Evolutionary conservation across 2,329 filamentous ascomycete species (phyloP), one percentile per base, ranked within the genome.

Genomic region (Escovopsis sp.): DNA sequence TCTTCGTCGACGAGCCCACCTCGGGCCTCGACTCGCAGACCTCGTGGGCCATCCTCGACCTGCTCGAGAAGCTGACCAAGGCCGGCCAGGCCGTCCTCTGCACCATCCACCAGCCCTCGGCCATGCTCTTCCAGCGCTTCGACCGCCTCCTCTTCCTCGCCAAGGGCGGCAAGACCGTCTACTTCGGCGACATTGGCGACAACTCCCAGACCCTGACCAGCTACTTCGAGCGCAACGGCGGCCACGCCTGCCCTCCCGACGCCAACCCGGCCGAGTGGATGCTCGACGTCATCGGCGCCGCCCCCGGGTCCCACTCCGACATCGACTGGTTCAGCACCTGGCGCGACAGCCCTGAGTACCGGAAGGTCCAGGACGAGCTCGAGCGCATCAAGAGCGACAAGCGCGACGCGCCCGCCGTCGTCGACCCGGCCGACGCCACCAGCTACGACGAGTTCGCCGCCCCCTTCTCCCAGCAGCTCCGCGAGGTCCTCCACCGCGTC

Each of bases 51-150:
- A 94, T 95, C 57, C 72, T 87, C 38, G 81, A 86, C 59, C 73
- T 95, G 10, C 73, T 96, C 35, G 82, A 93, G 62, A 94, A 93
- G 63, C 71, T 95, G 32, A 86, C 86, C 53, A 83, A 89, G 60
- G 82, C 79, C 48, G 88, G 89, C 12, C 86, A 93, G 59, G 88
- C 89, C 41, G 85, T 95, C 61, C 77, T 95, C n/a, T 94, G 87
- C 66, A 95, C 89, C 0, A 95, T 95, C 47, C 89, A 96, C 60
- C 89, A 96, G 61, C 89, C 89, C n/a, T 93, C 85, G 12, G 87
- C 88, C 32, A 87, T 94, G 73, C 72, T 95, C 42, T 94, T 95
- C 68, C 85, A 94, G 59, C 82, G 85, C 45, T 95, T 91, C 57
- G 85, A 91, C 55, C 75, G 82, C 45, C 73, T 91, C 7, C 69